Base-by-base conservation (phyloP, 257 asterid genomes). In the Coffea canephora region DNA sequence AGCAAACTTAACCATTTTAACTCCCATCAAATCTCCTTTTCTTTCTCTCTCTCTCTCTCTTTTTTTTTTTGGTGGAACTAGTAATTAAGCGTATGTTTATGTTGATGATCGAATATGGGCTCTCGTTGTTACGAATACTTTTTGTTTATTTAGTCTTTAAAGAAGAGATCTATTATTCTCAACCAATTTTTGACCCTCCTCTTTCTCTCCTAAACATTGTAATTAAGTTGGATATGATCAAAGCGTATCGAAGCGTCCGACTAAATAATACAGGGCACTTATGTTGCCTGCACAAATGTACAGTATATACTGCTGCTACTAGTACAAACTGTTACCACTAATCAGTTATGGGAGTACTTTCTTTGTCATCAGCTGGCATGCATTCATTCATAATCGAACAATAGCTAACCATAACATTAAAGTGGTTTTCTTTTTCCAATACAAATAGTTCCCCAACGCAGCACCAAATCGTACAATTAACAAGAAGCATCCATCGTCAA, bases 361-460 rank as follows among this genome's bases (percentile, higher is more conserved):
- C 15, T 25, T 27, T 25, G 69, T 78, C 54, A 55, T 74, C 46
- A 57, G 78, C 69, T 57, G 69, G 21, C 78, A 57, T 39, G 78
- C 78, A 74, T 74, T 36, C 25, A 59, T 41, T 31, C 78, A 75
- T 59, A 59, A 74, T 74, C 54, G 54, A 54, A 16, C 25, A 8
- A 73, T 73, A 52, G n/a, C 52, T 54, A 8, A 15, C 25, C 77
- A 0, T 15, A 31, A 8, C 45, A 14, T 31, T 27, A 12, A 34
- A 31, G 21, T 12, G 49, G 6, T 36, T 16, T 68, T 12, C 46
- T 15, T 68, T 68, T 68, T 36, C 21, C 48, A 36, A 48, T 48
- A 15, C 16, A 48, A 48, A 68, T n/a, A 68, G 46, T 39, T 68
- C 16, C 15, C 43, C 43, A 39, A n/a, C 69, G 16, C 49, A 34